Conservation (phyloP, 257 asterid species). For the Phtheirospermum japonicum region DNA sequence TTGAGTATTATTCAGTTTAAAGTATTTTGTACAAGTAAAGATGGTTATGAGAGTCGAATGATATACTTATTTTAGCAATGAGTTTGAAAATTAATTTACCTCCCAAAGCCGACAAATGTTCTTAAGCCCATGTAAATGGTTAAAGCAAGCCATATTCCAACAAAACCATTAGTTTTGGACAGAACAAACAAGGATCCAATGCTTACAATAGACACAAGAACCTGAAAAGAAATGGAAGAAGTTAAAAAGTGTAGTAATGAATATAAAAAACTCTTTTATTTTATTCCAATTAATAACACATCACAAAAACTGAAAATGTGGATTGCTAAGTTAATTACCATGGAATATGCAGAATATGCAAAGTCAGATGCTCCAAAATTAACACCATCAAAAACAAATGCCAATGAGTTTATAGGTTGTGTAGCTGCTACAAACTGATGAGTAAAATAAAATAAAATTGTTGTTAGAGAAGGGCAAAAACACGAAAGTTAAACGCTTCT, state of each 20-base stretch:
- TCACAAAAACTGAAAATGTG: too few relatives aligned
- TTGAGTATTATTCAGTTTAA: too few relatives aligned
- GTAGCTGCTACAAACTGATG: conserved; percentile 89
- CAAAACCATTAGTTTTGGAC: conserved; percentile 57
- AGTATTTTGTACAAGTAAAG: not conserved
- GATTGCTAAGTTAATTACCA: too few relatives aligned
- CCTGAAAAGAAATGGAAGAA: conserved; percentile 38
- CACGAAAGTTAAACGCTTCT: too few relatives aligned
- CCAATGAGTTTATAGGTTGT: conserved; percentile 80
- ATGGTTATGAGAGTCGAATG: not conserved
- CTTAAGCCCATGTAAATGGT: conserved; percentile 80
- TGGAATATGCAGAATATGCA: conserved; percentile 88
- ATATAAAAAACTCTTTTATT: too few relatives aligned
- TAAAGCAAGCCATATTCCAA: conserved; percentile 89
- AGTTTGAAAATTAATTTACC: conserved; percentile 39
- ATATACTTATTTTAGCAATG: not conserved
- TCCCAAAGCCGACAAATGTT: conserved; percentile 81
- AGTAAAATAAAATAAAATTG: too few relatives aligned
- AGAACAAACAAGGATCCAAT: conserved; percentile 66
- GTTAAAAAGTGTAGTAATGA: too few relatives aligned
- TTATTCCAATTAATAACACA: not conserved
- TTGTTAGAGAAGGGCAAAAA: too few relatives aligned
- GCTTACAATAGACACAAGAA: conserved; percentile 58
- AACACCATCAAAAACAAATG: conserved; percentile 87
- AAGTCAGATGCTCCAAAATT: conserved; percentile 91